phyloP scores from a whole-genome alignment of 2,329 filamentous ascomycete genomes.

The Lasiodiplodia hormozganensis region DNA sequence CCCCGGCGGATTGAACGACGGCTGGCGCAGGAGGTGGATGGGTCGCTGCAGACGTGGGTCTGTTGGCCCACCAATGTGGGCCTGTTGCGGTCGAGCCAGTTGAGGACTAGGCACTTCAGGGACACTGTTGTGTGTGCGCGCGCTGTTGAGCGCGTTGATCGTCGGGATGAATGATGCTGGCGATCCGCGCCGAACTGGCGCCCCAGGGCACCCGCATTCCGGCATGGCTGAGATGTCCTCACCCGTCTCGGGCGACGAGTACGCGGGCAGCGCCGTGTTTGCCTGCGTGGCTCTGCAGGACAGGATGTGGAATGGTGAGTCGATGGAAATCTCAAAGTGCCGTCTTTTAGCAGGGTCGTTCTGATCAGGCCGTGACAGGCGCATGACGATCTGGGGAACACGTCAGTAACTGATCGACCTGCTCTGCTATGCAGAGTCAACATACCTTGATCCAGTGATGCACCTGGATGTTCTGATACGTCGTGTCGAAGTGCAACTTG shows the following conservation, averaged over 20 bases:
- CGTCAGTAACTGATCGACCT: conserved; percentile 2
- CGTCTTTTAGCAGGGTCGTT: conserved; percentile 79
- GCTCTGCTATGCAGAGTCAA: conserved; percentile 1
- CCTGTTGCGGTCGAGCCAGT: conserved; percentile 59
- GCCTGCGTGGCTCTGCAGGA: conserved; percentile 92
- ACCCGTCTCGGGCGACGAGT: conserved; percentile 63
- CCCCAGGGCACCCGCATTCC: conserved; percentile 72
- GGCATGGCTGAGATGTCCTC: conserved; percentile 44
- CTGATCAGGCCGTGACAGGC: conserved; percentile 82
- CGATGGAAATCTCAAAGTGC: conserved; percentile 95
- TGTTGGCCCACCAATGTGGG: conserved; percentile 52
- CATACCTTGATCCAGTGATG: conserved; percentile 94
- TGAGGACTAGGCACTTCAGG: conserved; percentile 47
- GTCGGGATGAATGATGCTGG: conserved; percentile 62
- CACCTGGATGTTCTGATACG: conserved; percentile 91
- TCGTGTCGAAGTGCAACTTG: conserved; percentile 85
- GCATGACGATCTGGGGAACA: conserved; percentile 79
- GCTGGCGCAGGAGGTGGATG: conserved; percentile 82
- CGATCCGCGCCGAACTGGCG: conserved; percentile 59
- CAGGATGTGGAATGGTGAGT: conserved; percentile 91
- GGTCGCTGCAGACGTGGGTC: conserved; percentile 66
- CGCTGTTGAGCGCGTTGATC: conserved; percentile 61
- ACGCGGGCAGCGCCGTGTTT: conserved; percentile 85
- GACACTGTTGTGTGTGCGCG: conserved; percentile 39
- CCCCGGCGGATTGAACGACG: conserved; percentile 86